These are phyloP conservation scores for Lodderomyces parapsilosis DNA, from an alignment of 1,139 yeast genomes.

Conservation along the genomic window DNA sequence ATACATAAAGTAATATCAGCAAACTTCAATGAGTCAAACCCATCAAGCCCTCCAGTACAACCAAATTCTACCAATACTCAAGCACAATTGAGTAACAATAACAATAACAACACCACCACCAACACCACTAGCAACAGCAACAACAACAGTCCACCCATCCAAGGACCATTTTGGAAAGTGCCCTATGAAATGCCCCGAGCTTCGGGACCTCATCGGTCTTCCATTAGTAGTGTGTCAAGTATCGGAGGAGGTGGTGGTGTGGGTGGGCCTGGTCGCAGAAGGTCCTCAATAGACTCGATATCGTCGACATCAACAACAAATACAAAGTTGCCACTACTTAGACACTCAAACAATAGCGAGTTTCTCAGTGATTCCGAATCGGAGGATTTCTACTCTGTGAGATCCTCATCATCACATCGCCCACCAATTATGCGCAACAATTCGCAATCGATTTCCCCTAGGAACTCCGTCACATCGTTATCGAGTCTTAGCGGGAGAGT, in stretches of 20 bases:
- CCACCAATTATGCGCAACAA: conserved; percentile 25
- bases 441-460: conserved; percentile 40
- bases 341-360: conserved; percentile 24
- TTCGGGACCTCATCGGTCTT: conserved; percentile 27
- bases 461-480: conserved; percentile 45
- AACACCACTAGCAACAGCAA: conserved; percentile 14
- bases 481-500: conserved; percentile 48
- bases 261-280: conserved; percentile 8
- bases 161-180: conserved; percentile 52
- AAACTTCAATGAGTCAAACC: conserved; percentile 15
- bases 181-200: conserved; percentile 49
- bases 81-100: conserved; percentile 13
- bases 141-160: conserved; percentile 34
- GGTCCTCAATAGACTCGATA: conserved; percentile 17
- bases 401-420: conserved; percentile 28
- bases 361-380: conserved; percentile 34
- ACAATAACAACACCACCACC: conserved; percentile 18
- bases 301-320: conserved; percentile 31
- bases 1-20: conserved; percentile 13
- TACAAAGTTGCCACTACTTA: conserved; percentile 30
- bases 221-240: conserved; percentile 23
- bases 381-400: conserved; percentile 39
- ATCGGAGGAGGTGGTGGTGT: conserved; percentile 12
- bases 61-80: not conserved
- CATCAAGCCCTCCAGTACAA: conserved; percentile 22